Evolutionary conservation across 352 stramenopile species (phyloP).

Genomic region (Blastocystis sp.): DNA sequence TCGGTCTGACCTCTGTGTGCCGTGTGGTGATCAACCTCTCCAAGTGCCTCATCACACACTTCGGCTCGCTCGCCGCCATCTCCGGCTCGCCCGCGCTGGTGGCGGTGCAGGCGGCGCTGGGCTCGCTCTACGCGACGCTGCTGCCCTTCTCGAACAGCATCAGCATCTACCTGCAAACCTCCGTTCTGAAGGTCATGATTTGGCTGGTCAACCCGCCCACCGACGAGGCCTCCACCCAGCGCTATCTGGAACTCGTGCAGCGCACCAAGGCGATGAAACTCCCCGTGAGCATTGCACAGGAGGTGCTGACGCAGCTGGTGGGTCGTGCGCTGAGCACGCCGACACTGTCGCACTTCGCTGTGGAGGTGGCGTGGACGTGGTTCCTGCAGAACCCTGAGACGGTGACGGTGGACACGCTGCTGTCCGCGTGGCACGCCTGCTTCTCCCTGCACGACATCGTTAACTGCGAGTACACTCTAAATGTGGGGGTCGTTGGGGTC

Average conservation of each 20-base stretch:
- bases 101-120: not conserved
- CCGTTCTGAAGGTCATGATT: conserved; percentile 39
- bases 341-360: conserved; percentile 34
- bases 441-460: conserved; percentile 30
- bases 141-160: not conserved
- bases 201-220: conserved; percentile 43
- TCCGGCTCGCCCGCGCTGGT: conserved; percentile 1
- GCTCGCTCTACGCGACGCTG: not conserved
- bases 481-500: not conserved
- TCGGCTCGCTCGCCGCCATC: not conserved
- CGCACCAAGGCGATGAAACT: not conserved
- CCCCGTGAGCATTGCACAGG: not conserved
- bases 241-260: conserved; percentile 8
- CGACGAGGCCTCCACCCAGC: not conserved
- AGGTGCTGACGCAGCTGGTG: conserved; percentile 33
- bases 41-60: conserved; percentile 48
- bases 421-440: conserved; percentile 33
- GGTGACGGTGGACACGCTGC: conserved; percentile 30
- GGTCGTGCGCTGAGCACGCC: conserved; percentile 17
- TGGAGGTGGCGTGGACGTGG: conserved; percentile 56
- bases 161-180: conserved; percentile 57
- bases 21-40: conserved; percentile 11
- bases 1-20: conserved; percentile 19
- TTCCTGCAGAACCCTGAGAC: conserved; percentile 15
- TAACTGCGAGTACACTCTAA: conserved; percentile 11